These are phyloP conservation scores for Tephrocybe rancida DNA, from an alignment of 768 basidiomycete species.

Conservation along the genomic window DNA sequence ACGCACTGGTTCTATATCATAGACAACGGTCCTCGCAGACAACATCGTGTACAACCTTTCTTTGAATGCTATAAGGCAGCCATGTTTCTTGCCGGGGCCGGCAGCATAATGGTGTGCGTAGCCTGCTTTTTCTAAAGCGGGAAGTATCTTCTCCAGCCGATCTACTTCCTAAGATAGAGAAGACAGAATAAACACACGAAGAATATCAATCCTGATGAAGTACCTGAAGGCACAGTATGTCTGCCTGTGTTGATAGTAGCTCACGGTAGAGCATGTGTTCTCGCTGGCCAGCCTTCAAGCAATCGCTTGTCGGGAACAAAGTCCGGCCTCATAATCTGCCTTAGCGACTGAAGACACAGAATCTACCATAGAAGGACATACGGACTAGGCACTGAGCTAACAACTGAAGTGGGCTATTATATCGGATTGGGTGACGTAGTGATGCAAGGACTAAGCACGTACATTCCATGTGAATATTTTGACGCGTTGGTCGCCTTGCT, in stretches of 20 bases:
- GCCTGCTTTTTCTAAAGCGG: slow-evolving; percentile 62
- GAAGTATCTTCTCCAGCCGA: slow-evolving; percentile 70
- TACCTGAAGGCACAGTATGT: slow-evolving; percentile 89
- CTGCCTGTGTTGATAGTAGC: slow-evolving; percentile 69
- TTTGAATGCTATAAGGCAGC: slow-evolving; percentile 81
- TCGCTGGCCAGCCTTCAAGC: slow-evolving; percentile 74
- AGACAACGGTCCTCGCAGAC: slow-evolving; percentile 54
- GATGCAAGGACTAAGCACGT: slow-evolving; percentile 32
- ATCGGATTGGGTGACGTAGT: slow-evolving; percentile 12
- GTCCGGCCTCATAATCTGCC: slow-evolving; percentile 61
- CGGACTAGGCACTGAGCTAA: slow-evolving; percentile 81
- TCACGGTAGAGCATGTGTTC: slow-evolving; percentile 79
- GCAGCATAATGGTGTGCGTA: slow-evolving; percentile 68
- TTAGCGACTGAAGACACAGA: not conserved
- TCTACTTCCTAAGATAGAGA: slow-evolving; percentile 76
- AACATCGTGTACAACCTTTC: slow-evolving; percentile 47
- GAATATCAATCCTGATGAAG: not conserved
- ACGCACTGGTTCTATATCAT: slow-evolving; percentile 67
- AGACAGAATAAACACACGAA: not conserved
- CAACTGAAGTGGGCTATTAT: slow-evolving; percentile 42
- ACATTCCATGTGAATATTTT: slow-evolving; percentile 87
- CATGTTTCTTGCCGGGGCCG: slow-evolving; percentile 81
- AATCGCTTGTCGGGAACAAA: slow-evolving; percentile 84
- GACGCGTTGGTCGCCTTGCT: slow-evolving; percentile 32
- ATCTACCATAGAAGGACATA: slow-evolving; percentile 39